phyloP scores from a whole-genome alignment of 345 rosid genomes.

The Theobroma cacao region DNA sequence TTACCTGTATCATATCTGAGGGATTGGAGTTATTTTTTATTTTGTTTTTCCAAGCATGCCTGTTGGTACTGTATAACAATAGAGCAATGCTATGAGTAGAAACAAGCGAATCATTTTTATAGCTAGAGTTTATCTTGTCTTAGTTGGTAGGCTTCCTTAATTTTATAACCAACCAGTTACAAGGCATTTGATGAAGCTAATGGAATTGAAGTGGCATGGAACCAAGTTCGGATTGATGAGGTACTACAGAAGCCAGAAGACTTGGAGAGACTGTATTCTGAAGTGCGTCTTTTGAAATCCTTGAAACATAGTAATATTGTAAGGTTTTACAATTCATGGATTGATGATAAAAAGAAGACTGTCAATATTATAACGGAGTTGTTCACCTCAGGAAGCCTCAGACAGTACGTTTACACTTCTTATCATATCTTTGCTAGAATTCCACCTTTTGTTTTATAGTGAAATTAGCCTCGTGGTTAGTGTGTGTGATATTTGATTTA shows the following conservation, averaged over 20 bases:
- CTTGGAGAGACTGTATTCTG: slow-evolving; percentile 85
- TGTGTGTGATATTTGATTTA: slow-evolving; percentile 36
- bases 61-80: not conserved
- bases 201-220: slow-evolving; percentile 99
- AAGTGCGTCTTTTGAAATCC: slow-evolving; percentile 84
- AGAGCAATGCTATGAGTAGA: not conserved
- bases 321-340: slow-evolving; percentile 85
- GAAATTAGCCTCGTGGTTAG: slow-evolving; percentile 28
- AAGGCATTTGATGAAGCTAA: slow-evolving; percentile 92
- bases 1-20: not conserved
- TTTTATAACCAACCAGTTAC: slow-evolving; percentile 47
- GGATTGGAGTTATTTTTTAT: not conserved
- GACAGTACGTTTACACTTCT: slow-evolving; percentile 63
- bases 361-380: slow-evolving; percentile 91
- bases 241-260: slow-evolving; percentile 85
- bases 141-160: slow-evolving; percentile 27
- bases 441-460: slow-evolving; percentile 7
- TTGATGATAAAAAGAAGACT: slow-evolving; percentile 86
- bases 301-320: slow-evolving; percentile 80
- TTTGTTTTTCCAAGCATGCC: not conserved
- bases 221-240: slow-evolving; percentile 86
- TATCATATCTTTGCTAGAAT: not conserved
- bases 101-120: not conserved
- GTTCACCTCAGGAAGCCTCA: slow-evolving; percentile 90
- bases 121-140: slow-evolving; percentile 4